phyloP scores from a whole-genome alignment of 2,329 filamentous ascomycete genomes.

The Monilinia fructicola region DNA sequence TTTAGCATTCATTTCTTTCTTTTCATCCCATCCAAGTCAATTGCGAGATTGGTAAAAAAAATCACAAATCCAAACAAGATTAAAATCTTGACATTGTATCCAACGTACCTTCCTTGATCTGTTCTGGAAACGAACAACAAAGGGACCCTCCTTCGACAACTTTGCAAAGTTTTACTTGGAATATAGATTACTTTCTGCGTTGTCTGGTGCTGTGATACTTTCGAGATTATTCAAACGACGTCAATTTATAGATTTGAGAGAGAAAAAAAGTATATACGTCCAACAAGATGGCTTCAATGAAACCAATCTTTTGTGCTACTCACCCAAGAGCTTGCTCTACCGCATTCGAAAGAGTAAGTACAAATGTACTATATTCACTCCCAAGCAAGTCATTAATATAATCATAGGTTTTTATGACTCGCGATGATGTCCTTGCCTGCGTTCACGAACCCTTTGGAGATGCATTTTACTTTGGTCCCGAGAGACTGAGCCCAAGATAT shows the following conservation, averaged over 20 bases:
- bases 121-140: slow-evolving; percentile 21
- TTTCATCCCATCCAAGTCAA: slow-evolving; percentile 1
- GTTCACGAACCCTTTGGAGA: slow-evolving; percentile 97
- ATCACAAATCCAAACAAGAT: too few relatives aligned
- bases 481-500: slow-evolving; percentile 78
- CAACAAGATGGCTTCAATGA: slow-evolving; percentile 62
- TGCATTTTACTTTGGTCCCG: slow-evolving; percentile 93
- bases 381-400: slow-evolving; percentile 20
- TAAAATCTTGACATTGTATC: neutral
- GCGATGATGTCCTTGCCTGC: slow-evolving; percentile 74
- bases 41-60: neutral
- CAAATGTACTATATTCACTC: neutral
- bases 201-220: neutral
- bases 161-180: slow-evolving; percentile 33
- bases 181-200: slow-evolving; percentile 33
- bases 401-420: slow-evolving; percentile 92
- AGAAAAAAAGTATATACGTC: slow-evolving; percentile 10
- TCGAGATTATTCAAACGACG: neutral
- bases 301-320: slow-evolving; percentile 87
- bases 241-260: slow-evolving; percentile 9
- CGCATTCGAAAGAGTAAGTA: slow-evolving; percentile 83
- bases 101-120: slow-evolving; percentile 3
- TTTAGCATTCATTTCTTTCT: neutral
- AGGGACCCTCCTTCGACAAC: neutral
- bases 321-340: slow-evolving; percentile 95